phyloP scores from a whole-genome alignment of 164 flowering plant genomes.

The Umbellularia californica region DNA sequence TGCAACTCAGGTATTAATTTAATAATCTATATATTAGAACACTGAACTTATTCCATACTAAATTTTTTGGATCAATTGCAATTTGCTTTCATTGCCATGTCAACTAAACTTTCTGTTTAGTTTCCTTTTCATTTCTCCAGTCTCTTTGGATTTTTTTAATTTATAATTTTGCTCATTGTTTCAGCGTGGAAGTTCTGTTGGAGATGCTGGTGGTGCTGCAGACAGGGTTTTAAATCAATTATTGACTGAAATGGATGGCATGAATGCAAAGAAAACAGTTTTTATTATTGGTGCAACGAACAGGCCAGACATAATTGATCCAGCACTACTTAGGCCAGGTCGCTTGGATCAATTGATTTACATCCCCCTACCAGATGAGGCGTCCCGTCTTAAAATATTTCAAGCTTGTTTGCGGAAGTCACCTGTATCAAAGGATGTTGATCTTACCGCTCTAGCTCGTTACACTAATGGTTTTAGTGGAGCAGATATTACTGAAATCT shows the following conservation, averaged over 20 bases:
- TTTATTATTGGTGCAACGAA: conserved; percentile 70
- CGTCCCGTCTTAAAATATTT: conserved; percentile 57
- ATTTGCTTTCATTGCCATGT: background rate
- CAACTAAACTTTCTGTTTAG: background rate
- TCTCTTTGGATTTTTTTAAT: too few species aligned
- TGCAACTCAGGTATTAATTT: conserved; percentile 52
- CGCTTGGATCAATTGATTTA: conserved; percentile 64
- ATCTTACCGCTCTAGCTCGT: conserved; percentile 45
- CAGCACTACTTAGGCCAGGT: conserved; percentile 67
- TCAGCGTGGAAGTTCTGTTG: conserved; percentile 52
- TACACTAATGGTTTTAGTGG: conserved; percentile 65
- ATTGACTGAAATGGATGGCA: conserved; percentile 72
- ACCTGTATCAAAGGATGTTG: conserved; percentile 50
- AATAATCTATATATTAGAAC: background rate
- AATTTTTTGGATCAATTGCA: background rate
- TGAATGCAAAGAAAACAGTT: conserved; percentile 66
- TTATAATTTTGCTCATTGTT: background rate
- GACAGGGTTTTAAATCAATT: conserved; percentile 69
- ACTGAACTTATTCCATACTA: background rate
- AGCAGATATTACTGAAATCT: conserved; percentile 66
- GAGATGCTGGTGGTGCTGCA: conserved; percentile 74
- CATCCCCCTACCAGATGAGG: conserved; percentile 67
- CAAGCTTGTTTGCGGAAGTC: conserved; percentile 59
- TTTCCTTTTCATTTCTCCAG: background rate
- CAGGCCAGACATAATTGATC: conserved; percentile 67